Base-by-base conservation (phyloP, 2,329 filamentous ascomycete species). In the Triangularia setosa region DNA sequence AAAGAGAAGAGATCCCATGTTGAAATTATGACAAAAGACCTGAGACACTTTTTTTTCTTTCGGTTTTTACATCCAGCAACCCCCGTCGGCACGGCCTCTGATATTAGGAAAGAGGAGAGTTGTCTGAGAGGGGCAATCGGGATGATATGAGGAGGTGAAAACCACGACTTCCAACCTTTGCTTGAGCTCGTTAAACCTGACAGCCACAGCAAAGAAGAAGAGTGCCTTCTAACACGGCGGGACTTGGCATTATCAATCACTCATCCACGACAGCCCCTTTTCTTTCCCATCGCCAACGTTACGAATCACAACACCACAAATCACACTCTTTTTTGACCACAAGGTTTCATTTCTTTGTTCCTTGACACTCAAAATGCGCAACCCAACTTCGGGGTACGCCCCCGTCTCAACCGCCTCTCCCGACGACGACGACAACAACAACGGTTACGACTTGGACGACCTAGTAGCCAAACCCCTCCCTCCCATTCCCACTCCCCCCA, bases 351-450 rank as follows among this genome's bases (percentile, higher is more conserved):
- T 33, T 3, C 30, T 33, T 33, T 33, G 30, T 33, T 28, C 27
- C 27, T 28, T 4, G 27, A 9, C 11, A 14, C 6, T 7, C 16
- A 48, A 48, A 44, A 59, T 59, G 57, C 57, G 57, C 23, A 28
- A 35, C 60, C 60, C 60, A 16, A 30, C 58, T 5, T 33, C 33
- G 35, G 33, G 58, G n/a, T 62, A 64, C 28, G 60, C 60, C 33
- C 60, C 60, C 3, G 54, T 59, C 1, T 48, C 33, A 25, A 55
- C 52, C 21, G 16, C 40, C 14, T 16, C 27, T 12, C 5, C 40
- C 8, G 53, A 24, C 54, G 35, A 44, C 33, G 33, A 62, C 27
- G 28, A 44, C 27, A 56, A 11, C 28, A 28, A 54, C 28, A 27
- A 35, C 14, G 33, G 4, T 3, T 40, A 40, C 35, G 3, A 12